Conservation (phyloP, 805 yeast species). For the Zygoascus flipseniorum region DNA sequence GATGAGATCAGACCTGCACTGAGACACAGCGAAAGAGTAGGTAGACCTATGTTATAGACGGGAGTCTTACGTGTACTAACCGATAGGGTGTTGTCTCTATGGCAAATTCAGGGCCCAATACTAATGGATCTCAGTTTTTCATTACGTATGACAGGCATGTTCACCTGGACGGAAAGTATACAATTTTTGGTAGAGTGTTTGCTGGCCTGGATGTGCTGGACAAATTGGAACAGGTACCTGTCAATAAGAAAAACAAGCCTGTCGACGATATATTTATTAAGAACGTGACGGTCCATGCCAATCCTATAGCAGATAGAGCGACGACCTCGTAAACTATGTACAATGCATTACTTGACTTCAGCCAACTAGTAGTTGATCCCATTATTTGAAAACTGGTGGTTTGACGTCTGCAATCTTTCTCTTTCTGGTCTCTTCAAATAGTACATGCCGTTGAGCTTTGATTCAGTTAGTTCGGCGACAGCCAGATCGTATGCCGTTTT, state of each 20-base stretch:
- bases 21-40: constrained; percentile 56
- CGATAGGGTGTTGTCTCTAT: constrained; percentile 64
- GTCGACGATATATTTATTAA: constrained; percentile 24
- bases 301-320: constrained; percentile 31
- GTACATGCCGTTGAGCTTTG: constrained; percentile 80
- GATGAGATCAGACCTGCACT: constrained; percentile 32
- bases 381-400: constrained; percentile 20
- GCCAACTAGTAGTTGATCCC: not conserved
- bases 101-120: constrained; percentile 90
- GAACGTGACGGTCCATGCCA: constrained; percentile 34
- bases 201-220: constrained; percentile 40
- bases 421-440: constrained; percentile 82
- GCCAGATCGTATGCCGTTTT: not conserved
- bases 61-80: not conserved
- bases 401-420: constrained; percentile 48
- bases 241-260: constrained; percentile 36
- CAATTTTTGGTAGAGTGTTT: constrained; percentile 64
- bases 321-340: constrained; percentile 4
- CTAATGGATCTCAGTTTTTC: constrained; percentile 88
- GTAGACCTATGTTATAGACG: not conserved
- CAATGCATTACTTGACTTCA: constrained; percentile 5
- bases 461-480: not conserved
- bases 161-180: constrained; percentile 67
- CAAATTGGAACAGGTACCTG: constrained; percentile 49
- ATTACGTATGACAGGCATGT: constrained; percentile 68